Evolutionary conservation across 2,329 filamentous ascomycete genomes (phyloP), one percentile per base, ranked within the genome.

Genomic region (Microsporum canis): DNA sequence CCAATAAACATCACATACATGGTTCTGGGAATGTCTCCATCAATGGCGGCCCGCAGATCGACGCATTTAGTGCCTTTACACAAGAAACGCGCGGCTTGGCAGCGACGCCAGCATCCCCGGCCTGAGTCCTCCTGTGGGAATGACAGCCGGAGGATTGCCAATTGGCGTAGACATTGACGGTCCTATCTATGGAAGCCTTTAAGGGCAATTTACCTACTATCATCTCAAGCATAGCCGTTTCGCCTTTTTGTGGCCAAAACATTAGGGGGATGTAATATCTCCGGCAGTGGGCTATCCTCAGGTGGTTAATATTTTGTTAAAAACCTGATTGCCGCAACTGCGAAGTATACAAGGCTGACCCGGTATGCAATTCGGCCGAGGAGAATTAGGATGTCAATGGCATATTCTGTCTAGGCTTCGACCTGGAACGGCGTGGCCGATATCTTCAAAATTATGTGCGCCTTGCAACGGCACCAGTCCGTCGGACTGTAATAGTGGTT

Each of bases 391-490:
- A 71, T 63, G 1, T 75, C 76, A 36, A 79, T 66, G 1, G 68
- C 72, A 57, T 77, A 78, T 61, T 79, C 76, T 17, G 68, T 68
- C 76, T 76, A 79, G 3, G 75, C 74, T 63, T 78, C 77, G 2
- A 65, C 70, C 62, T 76, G 72, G 61, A 78, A 78, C 3, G 75
- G 75, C 3, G 73, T 76, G 23, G 51, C 61, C 31, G 29, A 31
- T 58, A 47, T 45, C 55, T 7, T 47, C 41, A 29, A 41, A 49
- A 27, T 3, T 29, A 29, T 47, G 23, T 47, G 6, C 43, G 39
- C 1, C 39, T 4, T 43, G 39, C n/a, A 7, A n/a, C n/a, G 39
- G 39, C 39, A 41, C 39, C 39, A 41, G 39, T 41, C 39, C 39
- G 14, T 41, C 39, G 14, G 39, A 41, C 39, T 41, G 39, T 41